Base-by-base conservation (phyloP, 108 stramenopile species). In the Skeletonema costatum region DNA sequence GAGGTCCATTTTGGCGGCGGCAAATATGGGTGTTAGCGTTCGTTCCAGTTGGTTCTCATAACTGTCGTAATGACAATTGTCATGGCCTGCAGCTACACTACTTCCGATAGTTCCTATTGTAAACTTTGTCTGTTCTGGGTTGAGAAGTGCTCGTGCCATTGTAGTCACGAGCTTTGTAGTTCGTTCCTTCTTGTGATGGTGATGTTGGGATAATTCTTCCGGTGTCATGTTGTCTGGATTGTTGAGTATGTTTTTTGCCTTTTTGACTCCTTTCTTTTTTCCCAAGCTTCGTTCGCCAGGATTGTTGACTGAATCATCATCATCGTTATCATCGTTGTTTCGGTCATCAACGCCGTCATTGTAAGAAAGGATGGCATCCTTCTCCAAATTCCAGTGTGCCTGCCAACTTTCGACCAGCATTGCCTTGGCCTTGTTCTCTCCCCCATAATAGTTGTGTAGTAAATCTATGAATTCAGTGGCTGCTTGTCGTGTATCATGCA, bases 1-100 rank as follows among this genome's bases (percentile, higher is more conserved):
- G 38, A 75, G 42, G 11, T 65, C 69, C 78, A 86, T 83, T 35
- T 68, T 68, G 13, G 85, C 85, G 8, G 81, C 73, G 11, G 67
- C 35, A 36, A 83, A 86, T 38, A 83, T 51, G 5, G 78, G 53
- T 35, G 73, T 46, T 14, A 80, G 53, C 1, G 79, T 74, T n/a
- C 85, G 33, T 62, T 83, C 73, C 63, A 86, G 50, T 65, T 86
- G 85, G 38, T 25, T 64, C 38, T 86, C 85, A 48, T 86, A 86
- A n/a, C 65, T 68, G 30, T 86, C 85, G 69, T 72, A 86, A 25
- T 68, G 64, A 51, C 85, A 86, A 72, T 86, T 86, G 68, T 86
- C 85, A 44, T 86, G 85, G 25, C 85, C 85, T 1, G 85, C 85
- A 3, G 85, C 85, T 2, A 86, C 85, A 14, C 82, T 83, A 29